Percentiles rank a stretch among this genome's conserved stretches.
These are phyloP conservation scores for Hirschioporus abietinus DNA, from an alignment of 768 basidiomycete genomes.

Conservation along the genomic window DNA sequence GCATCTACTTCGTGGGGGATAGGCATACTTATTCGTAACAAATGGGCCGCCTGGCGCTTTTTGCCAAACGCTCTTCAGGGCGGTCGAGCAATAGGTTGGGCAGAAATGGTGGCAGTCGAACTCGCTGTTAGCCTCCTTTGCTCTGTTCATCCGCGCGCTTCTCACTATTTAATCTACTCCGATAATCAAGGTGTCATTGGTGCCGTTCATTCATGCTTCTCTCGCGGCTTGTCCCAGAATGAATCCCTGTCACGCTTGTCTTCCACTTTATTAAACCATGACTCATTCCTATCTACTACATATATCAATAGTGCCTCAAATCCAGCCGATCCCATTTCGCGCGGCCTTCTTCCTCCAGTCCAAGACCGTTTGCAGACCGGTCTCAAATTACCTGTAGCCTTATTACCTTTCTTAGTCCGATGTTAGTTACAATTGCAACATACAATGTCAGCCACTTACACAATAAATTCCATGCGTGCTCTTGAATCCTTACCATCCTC, in stretches of 20 bases:
- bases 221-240: constrained; percentile 5
- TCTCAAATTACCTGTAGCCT: too few relatives aligned
- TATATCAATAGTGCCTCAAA: constrained; percentile 15
- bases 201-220: constrained; percentile 25
- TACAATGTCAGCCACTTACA: too few relatives aligned
- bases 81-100: constrained; percentile 31
- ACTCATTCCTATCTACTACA: constrained; percentile 13
- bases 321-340: not conserved
- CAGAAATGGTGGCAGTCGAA: constrained; percentile 33
- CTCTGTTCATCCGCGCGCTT: not conserved
- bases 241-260: too few relatives aligned
- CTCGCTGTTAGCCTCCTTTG: constrained; percentile 17
- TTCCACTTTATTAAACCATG: too few relatives aligned
- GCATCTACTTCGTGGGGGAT: constrained; percentile 32
- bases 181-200: constrained; percentile 31
- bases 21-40: constrained; percentile 21
- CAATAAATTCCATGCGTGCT: too few relatives aligned
- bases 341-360: too few relatives aligned
- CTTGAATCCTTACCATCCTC: too few relatives aligned
- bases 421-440: too few relatives aligned
- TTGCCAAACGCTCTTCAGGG: too few relatives aligned
- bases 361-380: too few relatives aligned
- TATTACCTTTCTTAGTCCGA: too few relatives aligned
- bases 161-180: constrained; percentile 20
- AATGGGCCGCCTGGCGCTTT: constrained; percentile 27